A percentile compares a stretch with the other conserved stretches of the same genome.
Evolutionary conservation across 164 flowering plant genomes (phyloP).

Genomic region (Umbellularia californica): DNA sequence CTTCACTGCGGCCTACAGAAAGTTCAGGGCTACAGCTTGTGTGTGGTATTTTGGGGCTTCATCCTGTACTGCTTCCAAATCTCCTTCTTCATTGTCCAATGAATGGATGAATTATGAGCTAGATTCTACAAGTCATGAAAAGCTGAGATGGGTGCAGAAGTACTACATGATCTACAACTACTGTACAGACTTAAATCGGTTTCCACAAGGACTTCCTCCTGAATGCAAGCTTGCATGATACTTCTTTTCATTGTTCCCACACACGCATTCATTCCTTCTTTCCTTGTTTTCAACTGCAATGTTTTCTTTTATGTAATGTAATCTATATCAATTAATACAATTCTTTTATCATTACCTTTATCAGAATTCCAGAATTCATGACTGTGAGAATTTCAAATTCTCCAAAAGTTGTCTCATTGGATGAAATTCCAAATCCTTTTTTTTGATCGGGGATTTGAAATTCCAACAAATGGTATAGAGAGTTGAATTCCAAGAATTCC

Average conservation of each 20-base stretch:
- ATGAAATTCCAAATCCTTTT: too few relatives aligned
- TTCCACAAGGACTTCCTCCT: not conserved
- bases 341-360: too few relatives aligned
- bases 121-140: not conserved
- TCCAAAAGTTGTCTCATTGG: too few relatives aligned
- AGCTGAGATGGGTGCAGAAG: slow-evolving; percentile 2
- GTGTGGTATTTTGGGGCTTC: not conserved
- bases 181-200: not conserved
- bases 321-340: too few relatives aligned
- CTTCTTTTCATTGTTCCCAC: not conserved
- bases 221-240: not conserved
- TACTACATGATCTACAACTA: slow-evolving; percentile 4
- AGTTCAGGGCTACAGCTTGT: slow-evolving; percentile 7
- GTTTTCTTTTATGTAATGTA: not conserved
- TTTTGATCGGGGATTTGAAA: too few relatives aligned
- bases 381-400: too few relatives aligned
- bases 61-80: not conserved
- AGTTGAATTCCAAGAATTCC: too few relatives aligned
- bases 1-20: not conserved
- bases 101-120: slow-evolving; percentile 6
- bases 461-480: too few relatives aligned
- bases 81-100: not conserved
- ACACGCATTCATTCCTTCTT: not conserved
- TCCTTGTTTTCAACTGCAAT: not conserved
- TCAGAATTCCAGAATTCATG: too few relatives aligned